Evolutionary conservation across 2,329 filamentous ascomycete species (phyloP), one percentile per base, ranked within the genome.

Genomic region (Microsporum ferrugineum): DNA sequence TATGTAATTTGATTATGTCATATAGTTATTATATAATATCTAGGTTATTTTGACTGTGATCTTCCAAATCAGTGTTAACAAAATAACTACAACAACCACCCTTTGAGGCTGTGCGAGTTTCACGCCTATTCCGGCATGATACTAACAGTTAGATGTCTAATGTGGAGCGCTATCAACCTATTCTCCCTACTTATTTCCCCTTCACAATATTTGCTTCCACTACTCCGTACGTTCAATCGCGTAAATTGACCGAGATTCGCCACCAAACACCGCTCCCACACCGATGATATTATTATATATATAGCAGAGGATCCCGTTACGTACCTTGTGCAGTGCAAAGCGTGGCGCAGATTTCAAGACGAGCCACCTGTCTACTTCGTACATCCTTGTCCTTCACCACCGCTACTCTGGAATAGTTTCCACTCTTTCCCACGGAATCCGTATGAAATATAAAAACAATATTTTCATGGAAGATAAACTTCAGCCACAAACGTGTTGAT

Each of bases 401-500:
- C 49, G 49, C 49, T 53, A 53, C 49, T 53, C 31, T 4, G 27
- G 31, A 29, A 53, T 12, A 43, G 10, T n/a, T 14, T 12, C 27
- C 49, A n/a, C 27, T 33, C 27, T 23, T 23, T 23, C 17, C 17
- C 17, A 23, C 17, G 17, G 17, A 23, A 23, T 17, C 4, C 39
- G 7, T 14, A 17, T 43, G 39, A 17, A 17, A n/a, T 5, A 33
- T 34, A 1, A 31, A n/a, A 34, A 31, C 7, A 34, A 2, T 33
- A 33, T 17, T 53, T 34, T 34, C 27, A 53, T 53, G 29, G 23
- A 43, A 31, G 49, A 53, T 53, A 53, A 53, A 53, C 49, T 53
- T 53, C 49, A 53, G 49, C 49, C 49, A 53, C 49, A 34, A 53
- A 33, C 49, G 31, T 53, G 27, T 53, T 53, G 29, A 53, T 53